Percentiles rank a stretch among this genome's conserved stretches.
These are phyloP conservation scores for Lachancea waltii DNA, from an alignment of 805 yeast genomes.

Conservation along the genomic window DNA sequence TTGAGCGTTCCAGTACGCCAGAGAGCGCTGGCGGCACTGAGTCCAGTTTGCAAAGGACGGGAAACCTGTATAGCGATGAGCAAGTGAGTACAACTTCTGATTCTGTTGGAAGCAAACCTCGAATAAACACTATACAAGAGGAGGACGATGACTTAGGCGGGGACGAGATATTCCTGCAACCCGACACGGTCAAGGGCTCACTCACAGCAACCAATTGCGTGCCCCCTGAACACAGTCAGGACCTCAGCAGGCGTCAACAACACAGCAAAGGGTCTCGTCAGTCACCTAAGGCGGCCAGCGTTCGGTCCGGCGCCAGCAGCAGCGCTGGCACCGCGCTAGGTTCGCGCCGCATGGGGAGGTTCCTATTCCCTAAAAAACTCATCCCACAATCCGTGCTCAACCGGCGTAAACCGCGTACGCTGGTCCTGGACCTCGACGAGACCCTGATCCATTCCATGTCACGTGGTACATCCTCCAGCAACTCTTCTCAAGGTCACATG, in stretches of 20 bases:
- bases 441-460: slow-evolving; percentile 89
- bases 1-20: slow-evolving; percentile 22
- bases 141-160: slow-evolving; percentile 28
- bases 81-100: no score
- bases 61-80: no score
- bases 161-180: slow-evolving; percentile 26
- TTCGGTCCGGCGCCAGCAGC: slow-evolving; percentile 7
- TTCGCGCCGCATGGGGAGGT: slow-evolving; percentile 35
- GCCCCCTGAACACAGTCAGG: slow-evolving; percentile 9
- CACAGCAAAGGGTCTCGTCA: slow-evolving; percentile 1
- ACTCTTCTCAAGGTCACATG: slow-evolving; percentile 47
- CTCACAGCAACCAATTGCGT: slow-evolving; percentile 11
- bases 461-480: slow-evolving; percentile 37
- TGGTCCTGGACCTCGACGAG: slow-evolving; percentile 88
- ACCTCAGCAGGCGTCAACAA: slow-evolving; percentile 2
- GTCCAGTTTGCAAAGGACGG: no score
- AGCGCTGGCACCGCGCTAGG: slow-evolving; percentile 17
- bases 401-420: slow-evolving; percentile 43
- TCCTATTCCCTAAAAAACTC: slow-evolving; percentile 38
- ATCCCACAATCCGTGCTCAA: slow-evolving; percentile 33
- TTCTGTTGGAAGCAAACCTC: not conserved
- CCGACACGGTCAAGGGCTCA: slow-evolving; percentile 31
- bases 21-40: no score
- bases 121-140: slow-evolving; percentile 7
- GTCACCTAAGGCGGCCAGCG: slow-evolving; percentile 11